These are phyloP conservation scores for Suillus variegatus DNA, from an alignment of 768 basidiomycete species.

Conservation along the genomic window DNA sequence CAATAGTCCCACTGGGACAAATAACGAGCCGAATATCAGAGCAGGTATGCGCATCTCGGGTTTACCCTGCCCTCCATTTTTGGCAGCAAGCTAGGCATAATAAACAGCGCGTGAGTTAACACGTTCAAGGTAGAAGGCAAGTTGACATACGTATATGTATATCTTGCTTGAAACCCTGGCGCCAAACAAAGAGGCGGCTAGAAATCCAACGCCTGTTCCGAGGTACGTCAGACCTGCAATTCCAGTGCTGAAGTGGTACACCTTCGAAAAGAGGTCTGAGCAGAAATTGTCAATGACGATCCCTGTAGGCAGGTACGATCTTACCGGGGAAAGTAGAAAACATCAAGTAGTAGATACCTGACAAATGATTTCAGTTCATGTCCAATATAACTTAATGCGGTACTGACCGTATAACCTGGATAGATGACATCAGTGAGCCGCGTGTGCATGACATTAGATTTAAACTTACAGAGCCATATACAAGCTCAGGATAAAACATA, in stretches of 20 bases:
- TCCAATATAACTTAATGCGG: background rate
- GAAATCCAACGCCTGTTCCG: constrained; percentile 58
- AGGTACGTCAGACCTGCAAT: constrained; percentile 53
- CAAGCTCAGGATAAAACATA: constrained; percentile 70
- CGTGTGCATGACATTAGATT: background rate
- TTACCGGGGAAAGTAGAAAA: constrained; percentile 65
- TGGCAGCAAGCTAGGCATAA: constrained; percentile 43
- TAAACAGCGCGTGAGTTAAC: background rate
- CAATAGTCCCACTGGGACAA: constrained; percentile 74
- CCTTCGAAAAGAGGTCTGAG: constrained; percentile 44
- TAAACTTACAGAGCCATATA: constrained; percentile 72
- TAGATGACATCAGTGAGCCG: background rate
- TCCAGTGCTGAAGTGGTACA: constrained; percentile 54
- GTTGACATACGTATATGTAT: constrained; percentile 46
- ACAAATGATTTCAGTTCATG: background rate
- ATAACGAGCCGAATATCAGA: constrained; percentile 68
- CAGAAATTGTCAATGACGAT: constrained; percentile 10
- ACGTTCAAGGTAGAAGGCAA: background rate
- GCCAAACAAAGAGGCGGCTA: constrained; percentile 48
- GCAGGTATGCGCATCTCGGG: constrained; percentile 80
- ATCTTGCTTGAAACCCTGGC: constrained; percentile 48
- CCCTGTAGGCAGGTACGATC: constrained; percentile 20
- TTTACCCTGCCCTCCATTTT: constrained; percentile 62
- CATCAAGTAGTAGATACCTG: constrained; percentile 70
- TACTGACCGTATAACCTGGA: constrained; percentile 57